Evolutionary conservation across 495 filamentous ascomycete genomes (phyloP), one percentile per base, ranked within the genome.

Genomic region (Podospora pseudopauciseta): DNA sequence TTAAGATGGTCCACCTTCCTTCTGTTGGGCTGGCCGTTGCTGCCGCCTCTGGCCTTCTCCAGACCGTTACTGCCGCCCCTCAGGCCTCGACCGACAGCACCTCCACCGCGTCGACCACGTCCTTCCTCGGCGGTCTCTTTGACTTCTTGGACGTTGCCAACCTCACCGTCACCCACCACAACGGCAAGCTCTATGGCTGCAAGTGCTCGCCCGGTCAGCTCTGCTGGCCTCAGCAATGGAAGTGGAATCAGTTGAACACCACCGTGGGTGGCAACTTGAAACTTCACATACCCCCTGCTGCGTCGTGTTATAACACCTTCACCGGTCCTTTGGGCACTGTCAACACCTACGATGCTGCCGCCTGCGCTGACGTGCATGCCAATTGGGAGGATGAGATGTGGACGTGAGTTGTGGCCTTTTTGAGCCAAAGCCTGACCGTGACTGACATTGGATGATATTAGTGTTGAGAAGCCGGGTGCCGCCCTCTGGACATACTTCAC

Each of bases 161-260:
- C 1, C 27, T 58, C 27, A 13, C 23, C 9, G 53, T 57, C 18
- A 27, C 54, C 16, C 61, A 30, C 23, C 26, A 61, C 4, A 70
- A 76, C 9, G 78, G 77, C 2, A 64, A 65, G 58, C 65, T 70
- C 16, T 80, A 77, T 64, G 79, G 78, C 5, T 83, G 80, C 72
- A 83, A 83, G 70, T 83, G 80, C 64, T 76, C 76, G 60, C 60
- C 72, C 3, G 80, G 75, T 23, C 76, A 83, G 56, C 57, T 64
- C 1, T 83, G 81, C 72, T 83, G 81, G 81, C 81, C 81, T 13
- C 71, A 64, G 16, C 18, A 49, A 4, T 20, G 16, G 19, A 63
- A 76, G 26, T 83, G 80, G 80, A 63, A 71, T 0, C 13, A 19
- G 11, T 60, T 83, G 56, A 83, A 83, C 70, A 62, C 63, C 19